Evolutionary conservation across 2,329 filamentous ascomycete genomes (phyloP).

Genomic region (Lasiodiplodia citricola): DNA sequence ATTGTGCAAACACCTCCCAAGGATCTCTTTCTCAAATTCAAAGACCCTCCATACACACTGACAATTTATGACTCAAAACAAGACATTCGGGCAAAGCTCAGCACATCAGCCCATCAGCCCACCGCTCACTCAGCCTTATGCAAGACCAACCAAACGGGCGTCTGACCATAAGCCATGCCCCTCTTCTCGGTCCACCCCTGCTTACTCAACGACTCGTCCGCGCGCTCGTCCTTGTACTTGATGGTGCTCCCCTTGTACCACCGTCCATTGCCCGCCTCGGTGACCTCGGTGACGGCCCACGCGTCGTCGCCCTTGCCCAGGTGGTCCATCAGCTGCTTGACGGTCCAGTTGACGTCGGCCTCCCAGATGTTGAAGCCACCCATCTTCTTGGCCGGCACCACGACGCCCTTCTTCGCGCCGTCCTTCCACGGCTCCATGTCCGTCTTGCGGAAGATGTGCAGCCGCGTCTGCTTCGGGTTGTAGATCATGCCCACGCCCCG

Average conservation of each 20-base stretch:
- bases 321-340: conserved; percentile 21
- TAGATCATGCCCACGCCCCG: conserved; percentile 6
- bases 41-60: too few species aligned
- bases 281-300: conserved; percentile 27
- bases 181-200: conserved; percentile 24
- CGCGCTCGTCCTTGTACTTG: neutral
- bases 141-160: conserved; percentile 25
- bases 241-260: conserved; percentile 28
- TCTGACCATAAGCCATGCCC: neutral
- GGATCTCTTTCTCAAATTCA: too few species aligned
- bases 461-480: conserved; percentile 8
- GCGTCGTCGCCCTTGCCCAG: conserved; percentile 24
- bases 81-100: neutral
- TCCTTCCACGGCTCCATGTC: conserved; percentile 20
- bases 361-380: conserved; percentile 15
- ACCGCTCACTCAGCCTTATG: conserved; percentile 16
- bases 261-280: conserved; percentile 24
- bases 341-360: conserved; percentile 22
- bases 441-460: conserved; percentile 21
- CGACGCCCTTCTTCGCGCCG: neutral
- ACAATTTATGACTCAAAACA: neutral
- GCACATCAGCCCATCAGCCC: neutral
- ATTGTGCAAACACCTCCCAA: too few species aligned
- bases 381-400: neutral
- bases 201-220: neutral